phyloP scores from a whole-genome alignment of 495 filamentous ascomycete genomes.

The Aspergillus sclerotiicarbonarius region DNA sequence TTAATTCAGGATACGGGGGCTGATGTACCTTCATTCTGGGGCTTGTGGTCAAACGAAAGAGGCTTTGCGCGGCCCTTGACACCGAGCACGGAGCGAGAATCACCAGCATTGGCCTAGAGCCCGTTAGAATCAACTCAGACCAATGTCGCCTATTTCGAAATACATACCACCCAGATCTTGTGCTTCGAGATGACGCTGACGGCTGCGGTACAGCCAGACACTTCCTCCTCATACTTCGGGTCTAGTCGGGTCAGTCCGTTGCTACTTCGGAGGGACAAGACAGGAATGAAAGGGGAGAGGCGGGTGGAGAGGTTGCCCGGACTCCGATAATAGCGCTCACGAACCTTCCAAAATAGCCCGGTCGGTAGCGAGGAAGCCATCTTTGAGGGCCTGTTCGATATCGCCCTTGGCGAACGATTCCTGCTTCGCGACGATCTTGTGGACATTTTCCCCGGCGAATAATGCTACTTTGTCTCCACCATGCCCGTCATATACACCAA shows the following conservation, averaged over 20 bases:
- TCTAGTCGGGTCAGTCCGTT: conserved; percentile 53
- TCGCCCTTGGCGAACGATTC: conserved; percentile 87
- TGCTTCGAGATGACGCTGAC: conserved; percentile 82
- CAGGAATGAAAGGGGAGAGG: not conserved
- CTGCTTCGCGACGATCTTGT: conserved; percentile 92
- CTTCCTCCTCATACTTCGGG: conserved; percentile 93
- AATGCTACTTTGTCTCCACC: conserved; percentile 94
- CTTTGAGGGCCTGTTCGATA: conserved; percentile 93
- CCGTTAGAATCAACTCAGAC: conserved; percentile 9
- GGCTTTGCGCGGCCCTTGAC: conserved; percentile 97
- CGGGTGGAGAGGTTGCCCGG: conserved; percentile 10
- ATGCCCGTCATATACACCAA: conserved; percentile 97
- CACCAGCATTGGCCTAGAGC: conserved; percentile 86
- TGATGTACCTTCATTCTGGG: conserved; percentile 84
- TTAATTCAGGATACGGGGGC: conserved; percentile 4
- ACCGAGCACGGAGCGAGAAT: conserved; percentile 89
- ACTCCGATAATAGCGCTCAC: conserved; percentile 19
- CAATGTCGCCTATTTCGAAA: not conserved
- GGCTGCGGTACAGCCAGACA: conserved; percentile 95
- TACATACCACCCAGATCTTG: conserved; percentile 90
- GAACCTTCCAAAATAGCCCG: conserved; percentile 90
- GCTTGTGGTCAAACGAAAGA: conserved; percentile 96
- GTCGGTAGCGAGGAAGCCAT: conserved; percentile 95
- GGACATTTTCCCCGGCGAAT: conserved; percentile 88
- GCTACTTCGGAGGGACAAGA: not conserved